Evolutionary conservation across 306 rosid species (phyloP), one percentile per base, ranked within the genome.

Genomic region (Abrus precatorius): DNA sequence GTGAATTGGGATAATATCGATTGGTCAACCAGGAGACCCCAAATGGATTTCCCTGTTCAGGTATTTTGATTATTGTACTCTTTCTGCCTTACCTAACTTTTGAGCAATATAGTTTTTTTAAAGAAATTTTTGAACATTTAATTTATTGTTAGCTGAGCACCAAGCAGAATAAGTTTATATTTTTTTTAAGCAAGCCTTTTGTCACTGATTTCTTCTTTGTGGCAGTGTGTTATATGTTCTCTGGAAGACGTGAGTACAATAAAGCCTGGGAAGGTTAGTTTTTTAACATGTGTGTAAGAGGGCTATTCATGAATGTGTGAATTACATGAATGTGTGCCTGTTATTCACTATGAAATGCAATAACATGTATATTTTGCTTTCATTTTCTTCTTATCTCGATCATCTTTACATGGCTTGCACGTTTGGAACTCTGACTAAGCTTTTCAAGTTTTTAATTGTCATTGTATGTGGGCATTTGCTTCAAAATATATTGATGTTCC

Each of bases 21-120:
- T 82, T 95, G 99, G 99, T 85, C 94, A 7, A 90, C 86, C 59
- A 84, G 99, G 88, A 89, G 85, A 69, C 97, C 99, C 1, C 98
- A 93, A 85, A 95, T 95, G 99, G 99, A 95, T 84, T 93, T 95
- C 83, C 98, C 99, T 7, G 92, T 95, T 85, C 99, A 95, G 99
- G 99, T 95, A 79, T 56, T 82, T 57, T 54, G 80, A 57, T 43
- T 11, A 55, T 28, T 70, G 45, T 47, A 20, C 79, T 20, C 20
- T 20, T 20, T 20, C 20, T 20, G 20, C 20, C 20, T 20, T 20
- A 20, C 20, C 20, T 20, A 20, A 20, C 20, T 20, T 20, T 20
- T 20, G 20, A 20, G 20, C 20, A 20, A 20, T 20, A 20, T 47
- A 54, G 48, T 85, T 59, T 44, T 69, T 44, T 11, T 11, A 40